Base-by-base conservation (phyloP, 75 land plant genomes). In the Pinus taeda region DNA sequence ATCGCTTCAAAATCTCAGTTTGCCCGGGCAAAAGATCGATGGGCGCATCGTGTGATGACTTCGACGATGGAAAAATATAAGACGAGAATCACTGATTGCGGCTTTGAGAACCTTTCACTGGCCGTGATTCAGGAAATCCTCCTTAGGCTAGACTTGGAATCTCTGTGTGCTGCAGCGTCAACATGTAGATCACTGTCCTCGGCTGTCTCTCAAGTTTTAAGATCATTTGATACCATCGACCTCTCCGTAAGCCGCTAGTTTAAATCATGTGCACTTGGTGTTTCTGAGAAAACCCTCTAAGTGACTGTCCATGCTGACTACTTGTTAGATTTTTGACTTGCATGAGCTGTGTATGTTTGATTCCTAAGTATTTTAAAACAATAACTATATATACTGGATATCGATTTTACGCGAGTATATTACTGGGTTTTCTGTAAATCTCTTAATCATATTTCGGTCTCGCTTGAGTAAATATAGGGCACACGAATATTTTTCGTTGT, bases 111-210 rank as follows among this genome's bases (percentile, higher is more conserved):
- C 33, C 81, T 90, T 2, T 88, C 92, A 8, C 26, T 37, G 60
- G 56, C 73, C 0, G 57, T 88, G n/a, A 21, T 81, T 20, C 77
- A 78, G 8, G 79, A 85, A 36, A 89, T 90, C 1, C 33, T 90
- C 0, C 3, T 67, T 13, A 79, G 37, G 57, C 59, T 90, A 12
- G 93, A 89, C 53, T 29, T 84, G 69, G 72, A 84, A 59, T 84
- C 91, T 55, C 81, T 90, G 45, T 84, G 86, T 67, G 78, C 93
- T 11, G 74, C 76, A 0, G 80, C 93, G 5, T 70, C 91, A 12
- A 73, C 85, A 11, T 86, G 80, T 69, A 70, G 73, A 60, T 14
- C 73, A 30, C 84, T 90, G 12, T 79, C 74, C 29, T 61, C 76
- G 22, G 74, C 79, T 14, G 87, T 80, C 4, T 65, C 56, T 13